Conservation (phyloP, 108 stramenopile species). For the Skeletonema grethae region DNA sequence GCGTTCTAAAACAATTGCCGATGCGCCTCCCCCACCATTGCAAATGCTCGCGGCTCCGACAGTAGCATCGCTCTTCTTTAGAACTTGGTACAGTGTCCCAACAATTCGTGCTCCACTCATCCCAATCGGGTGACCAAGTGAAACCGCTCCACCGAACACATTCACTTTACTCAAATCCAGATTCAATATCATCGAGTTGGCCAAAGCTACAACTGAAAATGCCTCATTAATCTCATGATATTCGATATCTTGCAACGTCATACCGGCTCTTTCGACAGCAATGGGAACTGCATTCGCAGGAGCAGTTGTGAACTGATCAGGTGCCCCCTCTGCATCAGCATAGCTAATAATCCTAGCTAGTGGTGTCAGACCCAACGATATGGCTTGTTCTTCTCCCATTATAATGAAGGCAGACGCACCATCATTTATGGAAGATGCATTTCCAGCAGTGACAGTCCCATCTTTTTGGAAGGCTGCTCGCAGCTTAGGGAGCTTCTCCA, state of each 20-base stretch:
- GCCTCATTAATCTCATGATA: slow-evolving; percentile 99
- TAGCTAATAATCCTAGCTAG: slow-evolving; percentile 86
- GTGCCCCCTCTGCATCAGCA: slow-evolving; percentile 88
- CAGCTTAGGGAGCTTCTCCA: slow-evolving; percentile 72
- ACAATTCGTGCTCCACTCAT: slow-evolving; percentile 94
- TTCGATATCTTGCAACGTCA: slow-evolving; percentile 81
- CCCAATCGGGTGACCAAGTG: slow-evolving; percentile 97
- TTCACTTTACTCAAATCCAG: slow-evolving; percentile 85
- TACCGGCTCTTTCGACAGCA: slow-evolving; percentile 80
- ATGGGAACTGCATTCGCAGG: slow-evolving; percentile 91
- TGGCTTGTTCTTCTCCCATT: slow-evolving; percentile 78
- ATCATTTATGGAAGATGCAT: slow-evolving; percentile 95
- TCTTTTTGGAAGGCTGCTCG: slow-evolving; percentile 89
- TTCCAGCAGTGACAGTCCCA: slow-evolving; percentile 97
- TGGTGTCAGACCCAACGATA: slow-evolving; percentile 67
- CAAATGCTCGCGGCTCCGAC: slow-evolving; percentile 96
- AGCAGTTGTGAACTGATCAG: slow-evolving; percentile 93
- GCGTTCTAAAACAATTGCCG: slow-evolving; percentile 94
- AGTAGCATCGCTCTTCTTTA: slow-evolving; percentile 85
- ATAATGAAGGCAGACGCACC: slow-evolving; percentile 94
- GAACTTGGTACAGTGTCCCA: slow-evolving; percentile 81
- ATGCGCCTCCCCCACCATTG: slow-evolving; percentile 98
- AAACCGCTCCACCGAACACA: slow-evolving; percentile 94
- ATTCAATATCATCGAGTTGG: slow-evolving; percentile 85
- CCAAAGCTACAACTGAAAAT: slow-evolving; percentile 94